phyloP scores from a whole-genome alignment of 2,329 filamentous ascomycete species.

The Talaromyces islandicus region DNA sequence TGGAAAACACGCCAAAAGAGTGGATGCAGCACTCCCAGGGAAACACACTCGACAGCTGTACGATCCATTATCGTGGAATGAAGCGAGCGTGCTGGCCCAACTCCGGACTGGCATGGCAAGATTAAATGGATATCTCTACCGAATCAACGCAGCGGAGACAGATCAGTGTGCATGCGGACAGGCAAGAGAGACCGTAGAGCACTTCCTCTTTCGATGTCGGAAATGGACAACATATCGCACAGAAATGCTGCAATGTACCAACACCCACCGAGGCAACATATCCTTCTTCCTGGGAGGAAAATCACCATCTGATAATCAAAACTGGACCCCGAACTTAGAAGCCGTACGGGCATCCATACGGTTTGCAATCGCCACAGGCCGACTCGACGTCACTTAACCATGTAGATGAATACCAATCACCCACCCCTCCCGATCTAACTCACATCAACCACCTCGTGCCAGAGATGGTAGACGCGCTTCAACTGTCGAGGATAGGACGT shows the following conservation, averaged over 20 bases:
- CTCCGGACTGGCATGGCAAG: constrained; percentile 24
- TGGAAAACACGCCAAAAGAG: constrained; percentile 18
- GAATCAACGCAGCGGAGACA: neutral
- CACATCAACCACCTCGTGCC: constrained; percentile 17
- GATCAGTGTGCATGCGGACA: constrained; percentile 17
- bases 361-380: constrained; percentile 1
- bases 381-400: constrained; percentile 16
- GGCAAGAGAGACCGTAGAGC: constrained; percentile 21
- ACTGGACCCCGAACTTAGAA: constrained; percentile 1
- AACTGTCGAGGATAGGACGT: constrained; percentile 29
- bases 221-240: constrained; percentile 17
- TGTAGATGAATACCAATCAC: constrained; percentile 1
- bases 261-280: constrained; percentile 7
- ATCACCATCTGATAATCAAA: constrained; percentile 1
- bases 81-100: constrained; percentile 24
- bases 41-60: constrained; percentile 21
- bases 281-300: constrained; percentile 8
- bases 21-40: constrained; percentile 22
- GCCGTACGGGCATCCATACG: neutral
- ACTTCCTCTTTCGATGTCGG: constrained; percentile 23
- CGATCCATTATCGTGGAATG: constrained; percentile 14
- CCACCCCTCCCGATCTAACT: constrained; percentile 12
- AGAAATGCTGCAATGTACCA: constrained; percentile 1
- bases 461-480: constrained; percentile 25
- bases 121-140: constrained; percentile 23